Conservation (phyloP, 2,329 filamentous ascomycete genomes). For the Penicillium occitanis region DNA sequence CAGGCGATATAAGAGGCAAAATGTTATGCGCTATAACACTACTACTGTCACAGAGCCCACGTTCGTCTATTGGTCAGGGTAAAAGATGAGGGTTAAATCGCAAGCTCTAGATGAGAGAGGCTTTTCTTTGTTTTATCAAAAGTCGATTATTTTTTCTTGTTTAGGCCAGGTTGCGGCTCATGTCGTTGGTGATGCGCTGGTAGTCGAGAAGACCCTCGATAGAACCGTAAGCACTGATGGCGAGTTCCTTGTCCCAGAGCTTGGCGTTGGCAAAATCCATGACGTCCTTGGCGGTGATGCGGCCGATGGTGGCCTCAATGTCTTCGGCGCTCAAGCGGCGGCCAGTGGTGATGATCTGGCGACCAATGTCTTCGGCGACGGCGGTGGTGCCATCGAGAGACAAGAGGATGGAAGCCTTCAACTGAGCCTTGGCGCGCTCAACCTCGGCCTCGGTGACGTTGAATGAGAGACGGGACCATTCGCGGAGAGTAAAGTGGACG, state of each 20-base stretch:
- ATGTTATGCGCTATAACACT: constrained; percentile 23
- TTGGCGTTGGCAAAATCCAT: constrained; percentile 95
- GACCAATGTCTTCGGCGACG: constrained; percentile 95
- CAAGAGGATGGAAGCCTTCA: constrained; percentile 96
- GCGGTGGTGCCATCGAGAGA: constrained; percentile 97
- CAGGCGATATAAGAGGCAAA: constrained; percentile 16
- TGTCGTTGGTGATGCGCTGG: constrained; percentile 66
- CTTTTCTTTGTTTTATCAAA: background rate
- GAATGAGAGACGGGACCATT: constrained; percentile 94
- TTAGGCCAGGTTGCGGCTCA: constrained; percentile 69
- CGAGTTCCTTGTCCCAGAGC: constrained; percentile 96
- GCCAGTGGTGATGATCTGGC: constrained; percentile 97
- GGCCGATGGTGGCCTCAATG: constrained; percentile 87
- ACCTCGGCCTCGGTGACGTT: constrained; percentile 86
- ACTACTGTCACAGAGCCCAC: constrained; percentile 23
- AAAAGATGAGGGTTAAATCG: constrained; percentile 17
- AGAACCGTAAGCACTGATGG: constrained; percentile 86
- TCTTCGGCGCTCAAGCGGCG: constrained; percentile 87
- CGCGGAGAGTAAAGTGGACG: constrained; percentile 95
- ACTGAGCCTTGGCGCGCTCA: constrained; percentile 97
- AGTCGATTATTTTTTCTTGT: constrained; percentile 13
- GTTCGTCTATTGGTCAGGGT: constrained; percentile 21
- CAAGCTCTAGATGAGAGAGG: constrained; percentile 15
- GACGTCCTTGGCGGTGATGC: constrained; percentile 91
- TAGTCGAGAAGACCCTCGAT: constrained; percentile 74